These are phyloP conservation scores for Aechmea fasciata DNA, from an alignment of 176 grass and related monocot species.

Conservation along the genomic window DNA sequence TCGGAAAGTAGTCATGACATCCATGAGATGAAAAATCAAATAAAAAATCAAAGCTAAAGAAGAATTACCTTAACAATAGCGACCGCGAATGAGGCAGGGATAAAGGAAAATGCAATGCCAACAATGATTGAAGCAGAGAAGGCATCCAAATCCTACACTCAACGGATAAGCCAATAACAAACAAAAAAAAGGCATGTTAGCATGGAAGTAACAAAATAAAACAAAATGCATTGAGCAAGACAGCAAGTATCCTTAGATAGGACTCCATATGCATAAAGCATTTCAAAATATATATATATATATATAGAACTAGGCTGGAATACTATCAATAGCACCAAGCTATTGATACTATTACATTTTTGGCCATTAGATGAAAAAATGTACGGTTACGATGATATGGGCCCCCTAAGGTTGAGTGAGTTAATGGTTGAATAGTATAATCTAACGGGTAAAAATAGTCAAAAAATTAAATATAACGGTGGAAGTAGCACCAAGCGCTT, in stretches of 20 bases:
- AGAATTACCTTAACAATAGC: slow-evolving; percentile 36
- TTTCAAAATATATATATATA: too few relatives aligned
- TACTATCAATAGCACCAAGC: too few relatives aligned
- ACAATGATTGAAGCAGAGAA: slow-evolving; percentile 51
- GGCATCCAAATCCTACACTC: slow-evolving; percentile 43
- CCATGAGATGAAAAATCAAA: not conserved
- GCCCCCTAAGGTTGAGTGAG: too few relatives aligned
- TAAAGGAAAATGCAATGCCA: slow-evolving; percentile 42
- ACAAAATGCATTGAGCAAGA: not conserved
- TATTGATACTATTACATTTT: too few relatives aligned
- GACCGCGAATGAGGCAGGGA: slow-evolving; percentile 46
- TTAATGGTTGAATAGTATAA: too few relatives aligned
- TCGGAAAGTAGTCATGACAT: not conserved
- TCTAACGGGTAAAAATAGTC: too few relatives aligned
- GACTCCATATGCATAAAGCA: too few relatives aligned
- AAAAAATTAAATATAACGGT: too few relatives aligned
- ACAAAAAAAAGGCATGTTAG: not conserved
- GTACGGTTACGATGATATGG: too few relatives aligned
- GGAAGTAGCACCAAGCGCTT: too few relatives aligned
- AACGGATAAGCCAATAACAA: not conserved
- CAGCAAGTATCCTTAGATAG: not conserved
- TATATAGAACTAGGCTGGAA: too few relatives aligned
- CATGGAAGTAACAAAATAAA: not conserved
- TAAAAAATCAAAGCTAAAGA: not conserved
- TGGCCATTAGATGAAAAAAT: too few relatives aligned